These are phyloP conservation scores for Scenedesmus sp. DNA, from an alignment of 163 green algal species.

Conservation along the genomic window DNA sequence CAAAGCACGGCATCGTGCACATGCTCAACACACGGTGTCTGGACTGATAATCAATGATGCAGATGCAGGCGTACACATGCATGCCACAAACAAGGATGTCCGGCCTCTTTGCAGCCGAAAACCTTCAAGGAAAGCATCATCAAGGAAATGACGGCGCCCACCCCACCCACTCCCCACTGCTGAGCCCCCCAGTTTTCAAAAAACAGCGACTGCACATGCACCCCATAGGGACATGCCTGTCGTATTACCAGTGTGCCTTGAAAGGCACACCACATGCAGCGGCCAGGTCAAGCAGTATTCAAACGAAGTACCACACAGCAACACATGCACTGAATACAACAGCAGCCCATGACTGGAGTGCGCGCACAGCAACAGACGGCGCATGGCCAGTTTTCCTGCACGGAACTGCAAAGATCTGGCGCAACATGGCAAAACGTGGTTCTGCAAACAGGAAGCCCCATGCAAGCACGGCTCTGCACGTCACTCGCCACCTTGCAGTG, in stretches of 20 bases:
- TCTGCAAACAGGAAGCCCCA: background rate
- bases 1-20: background rate
- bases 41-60: background rate
- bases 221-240: background rate
- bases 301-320: background rate
- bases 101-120: background rate
- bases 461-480: background rate
- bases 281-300: background rate
- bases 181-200: background rate
- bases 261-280: background rate
- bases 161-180: background rate
- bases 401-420: background rate
- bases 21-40: background rate
- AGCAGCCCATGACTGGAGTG: background rate
- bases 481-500: background rate
- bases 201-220: background rate
- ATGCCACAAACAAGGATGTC: background rate
- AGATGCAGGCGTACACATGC: background rate
- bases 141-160: background rate
- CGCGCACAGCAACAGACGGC: background rate
- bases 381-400: background rate
- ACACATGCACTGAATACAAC: background rate
- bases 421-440: background rate
- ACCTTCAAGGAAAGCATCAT: background rate
- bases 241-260: background rate